Conservation (phyloP, 2,329 filamentous ascomycete species). For the Apiospora arundinis region DNA sequence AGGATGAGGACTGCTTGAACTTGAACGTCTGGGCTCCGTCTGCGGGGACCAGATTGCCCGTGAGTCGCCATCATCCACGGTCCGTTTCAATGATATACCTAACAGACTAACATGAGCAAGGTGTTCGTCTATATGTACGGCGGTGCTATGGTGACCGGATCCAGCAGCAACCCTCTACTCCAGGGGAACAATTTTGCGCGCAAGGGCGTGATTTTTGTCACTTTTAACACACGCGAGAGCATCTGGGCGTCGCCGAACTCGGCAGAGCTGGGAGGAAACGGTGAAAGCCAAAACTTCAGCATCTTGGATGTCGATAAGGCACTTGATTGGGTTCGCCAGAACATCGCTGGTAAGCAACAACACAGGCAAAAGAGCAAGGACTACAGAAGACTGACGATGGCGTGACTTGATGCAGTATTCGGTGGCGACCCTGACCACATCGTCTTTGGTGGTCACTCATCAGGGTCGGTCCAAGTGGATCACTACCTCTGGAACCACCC, state of each 20-base stretch:
- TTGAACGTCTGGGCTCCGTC: conserved; percentile 46
- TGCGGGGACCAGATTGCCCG: conserved; percentile 34
- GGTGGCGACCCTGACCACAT: conserved; percentile 52
- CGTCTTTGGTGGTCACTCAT: conserved; percentile 51
- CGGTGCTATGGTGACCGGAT: conserved; percentile 49
- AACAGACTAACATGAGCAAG: conserved; percentile 25
- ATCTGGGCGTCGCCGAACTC: conserved; percentile 53
- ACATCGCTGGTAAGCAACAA: conserved; percentile 37
- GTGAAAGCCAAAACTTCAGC: conserved; percentile 39
- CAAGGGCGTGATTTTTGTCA: conserved; percentile 45
- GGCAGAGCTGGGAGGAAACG: conserved; percentile 38
- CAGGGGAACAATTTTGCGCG: conserved; percentile 45
- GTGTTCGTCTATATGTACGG: conserved; percentile 53
- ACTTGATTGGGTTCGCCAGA: conserved; percentile 48
- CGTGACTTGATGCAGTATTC: conserved; percentile 39
- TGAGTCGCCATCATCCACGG: conserved; percentile 25
- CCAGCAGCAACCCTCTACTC: conserved; percentile 47
- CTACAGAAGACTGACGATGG: conserved; percentile 16
- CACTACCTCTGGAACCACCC: conserved; percentile 51
- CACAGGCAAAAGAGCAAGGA: background rate
- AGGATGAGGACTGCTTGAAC: conserved; percentile 50
- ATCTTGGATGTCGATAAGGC: conserved; percentile 46
- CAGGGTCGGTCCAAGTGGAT: conserved; percentile 45
- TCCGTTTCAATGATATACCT: background rate
- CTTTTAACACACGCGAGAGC: conserved; percentile 49